Evolutionary conservation across 192 early-diverging fungal genomes (phyloP), one percentile per base, ranked within the genome.

Genomic region (Tieghemiomyces parasiticus): DNA sequence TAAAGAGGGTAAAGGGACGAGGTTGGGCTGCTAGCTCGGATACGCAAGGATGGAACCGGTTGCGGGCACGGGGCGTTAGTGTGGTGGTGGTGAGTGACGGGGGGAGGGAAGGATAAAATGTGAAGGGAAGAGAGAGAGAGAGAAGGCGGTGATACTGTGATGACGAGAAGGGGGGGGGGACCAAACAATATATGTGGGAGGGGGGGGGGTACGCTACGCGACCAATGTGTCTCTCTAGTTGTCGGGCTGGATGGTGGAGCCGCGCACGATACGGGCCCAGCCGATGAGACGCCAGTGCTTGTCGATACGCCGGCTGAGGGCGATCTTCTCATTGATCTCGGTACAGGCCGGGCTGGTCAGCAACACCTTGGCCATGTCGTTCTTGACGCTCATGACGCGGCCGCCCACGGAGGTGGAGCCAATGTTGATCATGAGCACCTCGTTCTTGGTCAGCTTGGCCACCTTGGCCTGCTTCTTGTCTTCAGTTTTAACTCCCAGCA

Each of bases 261-360:
- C 93, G 59, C 85, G 82, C 67, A 84, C 88, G 70, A 97, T 95
- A 61, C 81, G 88, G 61, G 94, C 95, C 95, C 95, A 99, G 62
- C 95, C 95, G 71, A 99, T 96, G 65, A 99, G 77, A 72, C 91
- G 89, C 96, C 96, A 99, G 74, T 94, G 89, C 74, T 90, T 89
- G 64, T 95, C 92, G 69, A 97, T 96, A 74, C 93, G 84, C 70
- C 96, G 73, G 58, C 88, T 91, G 44, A 97, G 71, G 2, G 96
- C 93, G 62, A 99, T 90, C 77, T 92, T 97, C 65, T 97, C 94
- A 55, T 85, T 88, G 30, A 87, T 77, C 68, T 99, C 95, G 45
- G 94, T 93, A 76, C 96, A 99, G 30, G 93, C 86, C 16, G 93
- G 87, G 61, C 81, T 82, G 44, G 80, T 90, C 53, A 99, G 80